A percentile compares a stretch with the other conserved stretches of the same genome.
These are phyloP conservation scores for Aspergillus alliaceus DNA, from an alignment of 2,329 filamentous ascomycete genomes.

Conservation along the genomic window DNA sequence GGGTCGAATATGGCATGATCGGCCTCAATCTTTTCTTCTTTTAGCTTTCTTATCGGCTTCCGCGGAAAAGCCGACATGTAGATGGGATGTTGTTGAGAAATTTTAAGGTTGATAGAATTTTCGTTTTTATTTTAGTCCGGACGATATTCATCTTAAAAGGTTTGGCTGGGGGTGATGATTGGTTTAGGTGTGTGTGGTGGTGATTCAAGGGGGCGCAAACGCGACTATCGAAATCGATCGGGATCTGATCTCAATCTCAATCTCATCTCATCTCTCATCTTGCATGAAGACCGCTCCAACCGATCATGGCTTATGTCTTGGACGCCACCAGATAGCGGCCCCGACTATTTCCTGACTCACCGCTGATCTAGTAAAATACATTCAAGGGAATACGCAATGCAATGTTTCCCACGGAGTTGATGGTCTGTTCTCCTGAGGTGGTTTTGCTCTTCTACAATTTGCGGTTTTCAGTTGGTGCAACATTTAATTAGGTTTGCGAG, in stretches of 20 bases:
- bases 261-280: slow-evolving; percentile 7
- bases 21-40: neutral
- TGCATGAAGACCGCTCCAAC: neutral
- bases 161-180: neutral
- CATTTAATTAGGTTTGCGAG: no score
- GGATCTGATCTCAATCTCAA: slow-evolving; percentile 7
- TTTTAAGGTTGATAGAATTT: neutral
- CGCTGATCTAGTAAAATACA: neutral
- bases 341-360: neutral
- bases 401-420: neutral
- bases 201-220: neutral
- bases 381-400: no score
- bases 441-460: neutral
- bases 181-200: neutral
- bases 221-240: slow-evolving; percentile 1
- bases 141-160: neutral
- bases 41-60: neutral
- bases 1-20: neutral
- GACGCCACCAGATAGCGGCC: slow-evolving; percentile 2
- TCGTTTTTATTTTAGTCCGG: neutral
- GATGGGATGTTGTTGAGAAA: neutral
- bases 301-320: neutral
- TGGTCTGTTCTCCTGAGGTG: neutral
- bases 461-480: neutral
- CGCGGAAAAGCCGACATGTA: neutral